Conservation (phyloP, 257 asterid species). For the Capsicum baccatum region DNA sequence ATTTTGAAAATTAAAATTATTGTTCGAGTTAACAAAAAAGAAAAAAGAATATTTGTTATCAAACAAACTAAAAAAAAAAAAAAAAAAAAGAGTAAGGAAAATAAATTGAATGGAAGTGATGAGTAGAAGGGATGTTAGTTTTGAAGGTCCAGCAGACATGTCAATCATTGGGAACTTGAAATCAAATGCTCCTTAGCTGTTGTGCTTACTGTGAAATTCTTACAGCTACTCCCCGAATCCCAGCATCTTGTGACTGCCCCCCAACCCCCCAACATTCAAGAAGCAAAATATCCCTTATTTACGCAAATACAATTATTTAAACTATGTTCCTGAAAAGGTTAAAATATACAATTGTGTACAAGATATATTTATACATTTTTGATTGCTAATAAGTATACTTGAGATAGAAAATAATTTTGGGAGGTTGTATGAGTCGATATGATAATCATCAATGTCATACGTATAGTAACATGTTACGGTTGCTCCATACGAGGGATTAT, state of each 20-base stretch:
- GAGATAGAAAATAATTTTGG: no score
- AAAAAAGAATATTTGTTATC: no score
- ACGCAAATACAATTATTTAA: background rate
- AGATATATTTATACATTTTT: background rate
- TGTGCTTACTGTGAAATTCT: background rate
- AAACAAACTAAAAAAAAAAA: no score
- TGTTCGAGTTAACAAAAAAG: no score
- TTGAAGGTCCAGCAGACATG: constrained; percentile 32
- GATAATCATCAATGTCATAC: background rate
- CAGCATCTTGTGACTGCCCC: background rate
- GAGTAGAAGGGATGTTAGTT: background rate
- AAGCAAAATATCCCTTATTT: background rate
- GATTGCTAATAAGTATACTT: background rate
- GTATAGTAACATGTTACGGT: background rate
- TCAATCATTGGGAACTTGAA: constrained; percentile 47
- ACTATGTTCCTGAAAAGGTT: background rate
- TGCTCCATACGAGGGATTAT: background rate
- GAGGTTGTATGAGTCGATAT: background rate
- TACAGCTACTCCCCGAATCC: constrained; percentile 36
- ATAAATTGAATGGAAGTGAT: no score
- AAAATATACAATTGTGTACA: background rate
- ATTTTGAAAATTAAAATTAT: no score
- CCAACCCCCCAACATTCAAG: background rate
- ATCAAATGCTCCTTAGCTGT: background rate
- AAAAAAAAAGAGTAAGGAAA: no score